Evolutionary conservation across 2,329 filamentous ascomycete genomes (phyloP), one percentile per base, ranked within the genome.

Genomic region (Berkeleyomyces rouxiae): DNA sequence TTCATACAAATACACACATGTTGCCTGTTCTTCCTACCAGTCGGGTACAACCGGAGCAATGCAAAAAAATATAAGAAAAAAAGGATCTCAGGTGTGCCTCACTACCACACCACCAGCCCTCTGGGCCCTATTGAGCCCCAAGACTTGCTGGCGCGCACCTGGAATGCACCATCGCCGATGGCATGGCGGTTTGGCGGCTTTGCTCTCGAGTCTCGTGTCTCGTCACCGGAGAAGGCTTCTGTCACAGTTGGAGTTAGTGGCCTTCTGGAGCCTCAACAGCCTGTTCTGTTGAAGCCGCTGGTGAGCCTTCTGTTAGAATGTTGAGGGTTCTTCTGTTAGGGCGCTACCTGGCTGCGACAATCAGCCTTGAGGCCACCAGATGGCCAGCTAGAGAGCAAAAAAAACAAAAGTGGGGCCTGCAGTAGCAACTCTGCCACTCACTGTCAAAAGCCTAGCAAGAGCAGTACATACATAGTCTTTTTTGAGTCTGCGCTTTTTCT

Each of bases 261-360:
- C 61, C 61, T 55, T 63, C 61, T 63, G 16, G 59, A 60, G 57
- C 55, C 23, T 37, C 16, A n/a, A 39, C 37, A 11, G 23, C 42
- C 31, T 37, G n/a, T 49, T 43, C 40, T 43, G 36, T 16, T 61
- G 59, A 61, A 37, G 59, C 59, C 46, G 10, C 42, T 33, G 13
- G 31, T 36, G 44, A 51, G 16, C 61, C 61, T 63, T 55, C 61
- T 63, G 55, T 63, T 43, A 63, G 43, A 46, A 58, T 57, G 31
- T 44, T 63, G 23, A 2, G 23, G 23, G 23, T 23, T 23, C 23
- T 23, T 23, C 23, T 63, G 61, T 63, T 43, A 63, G 43, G 57
- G 51, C 61, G 31, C 55, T 63, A 63, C 55, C 23, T 63, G n/a
- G 9, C 36, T 49, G 59, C 36, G 44, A 63, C 57, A 63, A 51